Percentiles rank a stretch among this genome's conserved stretches.
Evolutionary conservation across 1,284 basidiomycete genomes (phyloP).

Genomic region (Moniliella sp.): DNA sequence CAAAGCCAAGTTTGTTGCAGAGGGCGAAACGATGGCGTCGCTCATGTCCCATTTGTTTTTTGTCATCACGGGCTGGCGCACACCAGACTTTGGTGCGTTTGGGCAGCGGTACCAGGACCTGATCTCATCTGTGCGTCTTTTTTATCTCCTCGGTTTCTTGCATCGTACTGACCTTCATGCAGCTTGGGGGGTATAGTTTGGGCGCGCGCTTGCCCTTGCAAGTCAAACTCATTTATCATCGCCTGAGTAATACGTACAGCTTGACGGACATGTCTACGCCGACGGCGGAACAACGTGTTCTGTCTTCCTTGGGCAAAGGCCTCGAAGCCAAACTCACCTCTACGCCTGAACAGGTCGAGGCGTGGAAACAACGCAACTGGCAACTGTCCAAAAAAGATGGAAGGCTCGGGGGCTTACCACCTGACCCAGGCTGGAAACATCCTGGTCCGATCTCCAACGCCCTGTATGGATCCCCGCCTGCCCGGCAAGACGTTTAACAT

Average conservation of each 20-base stretch:
- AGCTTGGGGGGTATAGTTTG: too few species aligned
- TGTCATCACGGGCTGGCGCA: constrained; percentile 30
- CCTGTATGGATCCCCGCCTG: constrained; percentile 57
- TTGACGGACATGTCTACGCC: too few species aligned
- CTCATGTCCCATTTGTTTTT: constrained; percentile 80
- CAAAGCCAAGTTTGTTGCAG: too few species aligned
- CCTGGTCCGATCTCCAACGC: constrained; percentile 82
- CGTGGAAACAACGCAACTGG: constrained; percentile 40
- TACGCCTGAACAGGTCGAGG: constrained; percentile 45
- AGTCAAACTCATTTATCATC: constrained; percentile 1
- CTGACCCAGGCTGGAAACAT: too few species aligned
- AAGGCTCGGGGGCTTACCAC: too few species aligned
- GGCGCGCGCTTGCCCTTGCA: constrained; percentile 1
- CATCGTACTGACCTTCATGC: too few species aligned
- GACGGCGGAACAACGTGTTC: constrained; percentile 21
- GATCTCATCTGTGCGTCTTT: too few species aligned
- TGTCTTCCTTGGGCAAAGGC: constrained; percentile 46
- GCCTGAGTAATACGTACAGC: too few species aligned
- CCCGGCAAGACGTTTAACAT: constrained; percentile 84
- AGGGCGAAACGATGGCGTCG: too few species aligned
- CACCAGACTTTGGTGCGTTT: too few species aligned
- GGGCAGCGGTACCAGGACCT: too few species aligned
- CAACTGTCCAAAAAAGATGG: constrained; percentile 31
- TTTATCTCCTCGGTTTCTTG: too few species aligned
- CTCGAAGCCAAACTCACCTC: constrained; percentile 72